phyloP scores from a whole-genome alignment of 129 eudicot species.

The Dittrichia graveolens region DNA sequence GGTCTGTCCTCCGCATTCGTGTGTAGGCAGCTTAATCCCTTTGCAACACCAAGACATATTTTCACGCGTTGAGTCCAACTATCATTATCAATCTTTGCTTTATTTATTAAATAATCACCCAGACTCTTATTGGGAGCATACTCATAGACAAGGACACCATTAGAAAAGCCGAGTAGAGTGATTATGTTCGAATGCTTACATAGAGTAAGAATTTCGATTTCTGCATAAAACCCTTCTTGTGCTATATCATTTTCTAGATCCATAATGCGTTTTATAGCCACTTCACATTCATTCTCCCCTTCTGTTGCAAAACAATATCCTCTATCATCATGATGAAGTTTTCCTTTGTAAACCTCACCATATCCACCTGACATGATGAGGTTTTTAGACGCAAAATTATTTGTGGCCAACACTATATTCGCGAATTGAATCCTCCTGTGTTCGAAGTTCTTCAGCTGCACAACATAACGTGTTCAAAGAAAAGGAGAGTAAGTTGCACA shows the following conservation, averaged over 20 bases:
- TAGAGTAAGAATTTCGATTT: background rate
- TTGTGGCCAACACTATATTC: background rate
- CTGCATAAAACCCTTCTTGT: slow-evolving; percentile 13
- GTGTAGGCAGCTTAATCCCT: slow-evolving; percentile 7
- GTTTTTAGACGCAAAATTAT: background rate
- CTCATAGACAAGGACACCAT: slow-evolving; percentile 5
- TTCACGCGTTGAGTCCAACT: slow-evolving; percentile 17
- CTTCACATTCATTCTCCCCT: background rate
- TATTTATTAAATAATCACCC: background rate
- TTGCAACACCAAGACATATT: slow-evolving; percentile 7
- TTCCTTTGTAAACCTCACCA: background rate
- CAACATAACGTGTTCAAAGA: no score
- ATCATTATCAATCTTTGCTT: background rate
- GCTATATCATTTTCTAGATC: background rate
- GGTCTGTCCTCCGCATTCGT: background rate
- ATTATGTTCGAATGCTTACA: slow-evolving; percentile 15
- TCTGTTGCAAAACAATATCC: background rate
- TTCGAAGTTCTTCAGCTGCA: slow-evolving; percentile 6
- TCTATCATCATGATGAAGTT: slow-evolving; percentile 13
- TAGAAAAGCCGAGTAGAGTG: slow-evolving; percentile 12
- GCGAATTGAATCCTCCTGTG: background rate
- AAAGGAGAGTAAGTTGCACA: no score
- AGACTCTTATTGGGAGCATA: slow-evolving; percentile 15
- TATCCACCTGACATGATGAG: background rate
- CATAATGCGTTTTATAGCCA: slow-evolving; percentile 7